Base-by-base conservation (phyloP, 768 basidiomycete species). In the Lentinula lateritia region DNA sequence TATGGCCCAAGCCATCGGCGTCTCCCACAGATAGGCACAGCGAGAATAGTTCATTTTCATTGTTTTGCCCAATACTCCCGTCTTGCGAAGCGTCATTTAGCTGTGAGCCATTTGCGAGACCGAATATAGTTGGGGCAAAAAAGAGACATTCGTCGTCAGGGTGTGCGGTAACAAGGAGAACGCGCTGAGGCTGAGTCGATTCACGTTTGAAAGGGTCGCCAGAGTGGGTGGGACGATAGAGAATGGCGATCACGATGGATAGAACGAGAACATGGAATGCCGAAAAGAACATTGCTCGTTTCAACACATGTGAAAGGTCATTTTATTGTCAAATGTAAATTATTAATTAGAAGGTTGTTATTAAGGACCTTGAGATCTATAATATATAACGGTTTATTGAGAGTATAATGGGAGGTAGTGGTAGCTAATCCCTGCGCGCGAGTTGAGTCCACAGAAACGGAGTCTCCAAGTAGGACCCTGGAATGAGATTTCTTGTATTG, bases 81-180 rank as follows among this genome's bases (percentile, higher is more conserved):
- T 28, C 39, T n/a, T 50, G 16, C 7, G 46, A 48, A 43, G 57
- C 43, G 34, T 52, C 36, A 48, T 66, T 46, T 67, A 58, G 55
- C 60, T 63, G 18, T 62, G 63, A 57, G 34, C 32, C 43, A 65
- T 59, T 56, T 54, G 69, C 54, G 36, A 95, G 77, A 2, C 82
- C 78, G 36, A 88, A 74, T 13, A 96, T 71, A 0, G 92, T 94
- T 0, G 95, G 95, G 3, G 87, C 86, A 71, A 98, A 98, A 80
- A 98, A 98, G 81, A 95, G 83, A 71, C 86, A 87, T 75, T 97
- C 95, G 70, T 98, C 95, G 70, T 97, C 95, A 2, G 95, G 95
- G 70, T 98, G 95, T 32, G 95, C 93, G 0, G 95, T 96, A 50
- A 98, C 72, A 3, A 97, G 71, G 41, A 94, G 76, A 38, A 91